These are phyloP conservation scores for Lactarius vividus DNA, from an alignment of 768 basidiomycete species.

Conservation along the genomic window DNA sequence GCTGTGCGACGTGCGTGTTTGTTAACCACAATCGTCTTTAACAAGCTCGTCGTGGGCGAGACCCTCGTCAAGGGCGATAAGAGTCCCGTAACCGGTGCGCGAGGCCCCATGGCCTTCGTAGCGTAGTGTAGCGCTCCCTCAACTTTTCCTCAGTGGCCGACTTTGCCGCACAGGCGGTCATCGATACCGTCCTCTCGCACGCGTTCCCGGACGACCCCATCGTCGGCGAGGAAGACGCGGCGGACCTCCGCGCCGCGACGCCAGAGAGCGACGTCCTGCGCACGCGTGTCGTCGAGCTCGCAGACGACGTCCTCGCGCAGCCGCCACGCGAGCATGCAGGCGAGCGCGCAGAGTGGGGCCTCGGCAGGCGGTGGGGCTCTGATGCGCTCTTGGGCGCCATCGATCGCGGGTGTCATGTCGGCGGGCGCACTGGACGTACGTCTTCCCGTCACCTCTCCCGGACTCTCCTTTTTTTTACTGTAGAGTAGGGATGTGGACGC, in stretches of 20 bases:
- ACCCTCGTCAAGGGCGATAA: constrained; percentile 90
- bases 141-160: constrained; percentile 69
- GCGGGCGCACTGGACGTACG: constrained; percentile 68
- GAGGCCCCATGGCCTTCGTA: no score
- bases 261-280: constrained; percentile 41
- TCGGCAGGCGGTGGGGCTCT: constrained; percentile 58
- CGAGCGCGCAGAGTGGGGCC: constrained; percentile 67
- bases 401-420: constrained; percentile 74
- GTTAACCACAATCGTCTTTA: constrained; percentile 83
- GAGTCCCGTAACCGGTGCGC: constrained; percentile 56
- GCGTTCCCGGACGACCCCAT: constrained; percentile 86
- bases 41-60: constrained; percentile 79
- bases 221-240: constrained; percentile 93
- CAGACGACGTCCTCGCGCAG: constrained; percentile 70
- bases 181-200: constrained; percentile 71
- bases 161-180: constrained; percentile 89
- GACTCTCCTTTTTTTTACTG: not conserved
- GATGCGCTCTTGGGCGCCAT: constrained; percentile 78
- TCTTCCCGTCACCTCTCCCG: no score
- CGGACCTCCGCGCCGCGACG: constrained; percentile 56
- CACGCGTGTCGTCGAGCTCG: constrained; percentile 72
- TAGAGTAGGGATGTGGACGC: constrained; percentile 40
- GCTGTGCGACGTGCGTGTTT: constrained; percentile 86
- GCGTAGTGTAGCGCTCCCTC: not conserved
- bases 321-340: constrained; percentile 45